phyloP scores from a whole-genome alignment of 139 green algal genomes.

The Chlamydomonas schloesseri region DNA sequence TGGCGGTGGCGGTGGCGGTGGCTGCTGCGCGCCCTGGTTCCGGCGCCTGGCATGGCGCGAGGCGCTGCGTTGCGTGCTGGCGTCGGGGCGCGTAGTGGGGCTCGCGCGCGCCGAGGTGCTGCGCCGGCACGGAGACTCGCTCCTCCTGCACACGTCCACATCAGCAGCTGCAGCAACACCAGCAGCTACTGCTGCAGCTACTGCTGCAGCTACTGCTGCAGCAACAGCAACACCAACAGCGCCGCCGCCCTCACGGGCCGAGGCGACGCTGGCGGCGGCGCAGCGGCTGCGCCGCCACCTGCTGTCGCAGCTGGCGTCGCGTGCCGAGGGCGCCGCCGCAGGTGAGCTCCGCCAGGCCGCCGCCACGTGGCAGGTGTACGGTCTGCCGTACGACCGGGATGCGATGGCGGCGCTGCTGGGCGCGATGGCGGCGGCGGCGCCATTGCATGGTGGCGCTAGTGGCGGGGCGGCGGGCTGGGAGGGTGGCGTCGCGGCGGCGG shows the following conservation, averaged over 20 bases:
- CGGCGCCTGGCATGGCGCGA: conserved; percentile 1
- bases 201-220: not conserved
- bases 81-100: not conserved
- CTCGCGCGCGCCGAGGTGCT: conserved; percentile 5
- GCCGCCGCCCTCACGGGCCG: not conserved
- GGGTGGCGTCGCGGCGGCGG: too few relatives aligned
- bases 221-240: not conserved
- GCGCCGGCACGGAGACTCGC: not conserved
- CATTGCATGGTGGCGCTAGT: too few relatives aligned
- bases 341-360: conserved; percentile 6
- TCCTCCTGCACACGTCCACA: not conserved
- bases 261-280: not conserved
- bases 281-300: conserved; percentile 4
- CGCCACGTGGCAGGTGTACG: conserved; percentile 26
- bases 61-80: conserved; percentile 9
- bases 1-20: too few relatives aligned
- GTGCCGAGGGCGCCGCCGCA: too few relatives aligned
- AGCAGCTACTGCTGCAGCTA: not conserved
- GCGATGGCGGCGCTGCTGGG: not conserved
- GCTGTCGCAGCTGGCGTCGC: not conserved
- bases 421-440: not conserved
- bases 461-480: too few relatives aligned
- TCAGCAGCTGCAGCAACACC: not conserved
- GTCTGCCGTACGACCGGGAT: conserved; percentile 12
- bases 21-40: conserved; percentile 3